These are phyloP conservation scores for Saccharomycopsis sp. DNA, from an alignment of 805 yeast species.

Conservation along the genomic window DNA sequence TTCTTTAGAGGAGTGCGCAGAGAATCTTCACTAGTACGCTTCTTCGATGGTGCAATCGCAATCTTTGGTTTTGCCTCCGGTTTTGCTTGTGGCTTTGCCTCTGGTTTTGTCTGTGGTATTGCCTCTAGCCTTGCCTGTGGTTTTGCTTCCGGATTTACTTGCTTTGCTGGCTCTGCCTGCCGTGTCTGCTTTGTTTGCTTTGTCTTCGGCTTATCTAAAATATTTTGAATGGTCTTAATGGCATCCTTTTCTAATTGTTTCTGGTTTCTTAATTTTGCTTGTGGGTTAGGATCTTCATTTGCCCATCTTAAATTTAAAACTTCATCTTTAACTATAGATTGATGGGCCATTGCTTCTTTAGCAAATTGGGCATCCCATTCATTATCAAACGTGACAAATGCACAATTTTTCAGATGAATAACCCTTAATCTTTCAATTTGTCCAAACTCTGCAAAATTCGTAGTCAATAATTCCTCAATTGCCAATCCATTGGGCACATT, in stretches of 20 bases:
- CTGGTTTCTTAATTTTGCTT: conserved; percentile 43
- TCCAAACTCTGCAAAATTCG: conserved; percentile 70
- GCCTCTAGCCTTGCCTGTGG: neutral
- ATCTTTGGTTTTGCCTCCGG: neutral
- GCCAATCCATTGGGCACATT: conserved; percentile 33
- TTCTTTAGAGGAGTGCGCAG: neutral
- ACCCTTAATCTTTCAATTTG: conserved; percentile 60
- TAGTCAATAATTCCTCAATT: conserved; percentile 31
- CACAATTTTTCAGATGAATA: conserved; percentile 57
- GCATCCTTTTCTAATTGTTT: conserved; percentile 19
- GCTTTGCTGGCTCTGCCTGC: neutral
- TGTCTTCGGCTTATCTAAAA: neutral
- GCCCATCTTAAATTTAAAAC: conserved; percentile 80
- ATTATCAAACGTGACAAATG: conserved; percentile 63
- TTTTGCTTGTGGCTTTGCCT: neutral
- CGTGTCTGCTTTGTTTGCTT: neutral
- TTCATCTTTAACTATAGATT: conserved; percentile 61
- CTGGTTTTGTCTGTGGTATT: neutral
- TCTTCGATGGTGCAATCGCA: neutral
- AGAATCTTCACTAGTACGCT: neutral
- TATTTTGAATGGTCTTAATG: conserved; percentile 10
- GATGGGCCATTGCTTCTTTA: conserved; percentile 88
- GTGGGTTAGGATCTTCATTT: conserved; percentile 76
- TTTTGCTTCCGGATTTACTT: neutral
- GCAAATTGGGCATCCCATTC: conserved; percentile 89